These are phyloP conservation scores for Pleurotus cornucopiae DNA, from an alignment of 768 basidiomycete species.

Conservation along the genomic window DNA sequence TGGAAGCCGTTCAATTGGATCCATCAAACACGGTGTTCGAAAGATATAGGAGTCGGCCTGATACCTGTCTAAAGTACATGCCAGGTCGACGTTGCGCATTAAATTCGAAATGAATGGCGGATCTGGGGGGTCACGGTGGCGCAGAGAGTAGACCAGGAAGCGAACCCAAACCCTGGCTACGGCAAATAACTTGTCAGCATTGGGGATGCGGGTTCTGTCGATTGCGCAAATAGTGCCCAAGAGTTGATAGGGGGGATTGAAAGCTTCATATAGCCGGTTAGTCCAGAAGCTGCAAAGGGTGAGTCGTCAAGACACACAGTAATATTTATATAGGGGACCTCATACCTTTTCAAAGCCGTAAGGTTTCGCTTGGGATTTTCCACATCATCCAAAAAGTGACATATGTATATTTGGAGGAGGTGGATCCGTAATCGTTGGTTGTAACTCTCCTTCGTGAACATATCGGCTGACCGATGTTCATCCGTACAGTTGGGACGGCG, in stretches of 20 bases:
- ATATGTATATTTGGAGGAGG: constrained; percentile 46
- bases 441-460: constrained; percentile 28
- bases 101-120: constrained; percentile 35
- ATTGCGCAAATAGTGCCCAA: constrained; percentile 40
- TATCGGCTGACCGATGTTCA: constrained; percentile 25
- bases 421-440: constrained; percentile 39
- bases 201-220: constrained; percentile 30
- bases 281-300: constrained; percentile 37
- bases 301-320: neutral
- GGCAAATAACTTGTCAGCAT: constrained; percentile 28
- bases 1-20: constrained; percentile 6
- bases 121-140: constrained; percentile 16
- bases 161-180: constrained; percentile 44
- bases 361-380: constrained; percentile 10
- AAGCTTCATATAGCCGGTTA: constrained; percentile 38
- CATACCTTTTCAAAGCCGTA: constrained; percentile 17
- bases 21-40: constrained; percentile 24
- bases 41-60: constrained; percentile 29
- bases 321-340: neutral
- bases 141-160: constrained; percentile 30
- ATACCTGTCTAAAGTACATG: constrained; percentile 31
- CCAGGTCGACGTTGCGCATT: constrained; percentile 30
- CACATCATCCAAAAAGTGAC: constrained; percentile 26
- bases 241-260: constrained; percentile 42
- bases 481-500: constrained; percentile 25